These are phyloP conservation scores for Tieghemostelium lacteum DNA, from an alignment of 78 protist species.

Conservation along the genomic window DNA sequence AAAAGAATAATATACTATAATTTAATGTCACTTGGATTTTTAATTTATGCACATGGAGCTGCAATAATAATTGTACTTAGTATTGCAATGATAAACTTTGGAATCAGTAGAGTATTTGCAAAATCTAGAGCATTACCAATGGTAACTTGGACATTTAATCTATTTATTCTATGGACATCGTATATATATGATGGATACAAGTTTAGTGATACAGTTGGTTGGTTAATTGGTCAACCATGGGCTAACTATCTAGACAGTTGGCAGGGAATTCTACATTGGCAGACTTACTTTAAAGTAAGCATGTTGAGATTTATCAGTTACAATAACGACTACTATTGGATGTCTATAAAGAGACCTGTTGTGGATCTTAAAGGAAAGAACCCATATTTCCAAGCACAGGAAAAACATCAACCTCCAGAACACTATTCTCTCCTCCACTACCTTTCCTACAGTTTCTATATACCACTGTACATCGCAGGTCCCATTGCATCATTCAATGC, in stretches of 20 bases:
- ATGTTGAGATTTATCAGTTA: constrained; percentile 80
- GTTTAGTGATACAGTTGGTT: not conserved
- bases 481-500: constrained; percentile 84
- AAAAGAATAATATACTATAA: constrained; percentile 59
- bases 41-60: constrained; percentile 72
- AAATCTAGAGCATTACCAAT: constrained; percentile 16
- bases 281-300: constrained; percentile 70
- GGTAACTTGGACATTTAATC: constrained; percentile 59
- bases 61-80: constrained; percentile 31
- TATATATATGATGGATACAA: constrained; percentile 27
- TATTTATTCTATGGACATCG: constrained; percentile 48
- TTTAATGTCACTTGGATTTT: constrained; percentile 58
- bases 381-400: constrained; percentile 30
- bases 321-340: constrained; percentile 79
- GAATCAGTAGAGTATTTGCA: constrained; percentile 40
- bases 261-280: constrained; percentile 72
- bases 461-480: constrained; percentile 84
- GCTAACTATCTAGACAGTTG: not conserved
- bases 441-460: constrained; percentile 77
- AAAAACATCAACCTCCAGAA: constrained; percentile 54
- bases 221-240: not conserved
- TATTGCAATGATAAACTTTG: constrained; percentile 52
- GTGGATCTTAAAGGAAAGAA: constrained; percentile 43
- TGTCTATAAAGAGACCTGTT: constrained; percentile 26
- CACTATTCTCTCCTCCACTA: constrained; percentile 51